Percentiles rank a stretch among this genome's conserved stretches.
Conservation (phyloP, 768 basidiomycete species). For the Gymnopilus dilepis region DNA sequence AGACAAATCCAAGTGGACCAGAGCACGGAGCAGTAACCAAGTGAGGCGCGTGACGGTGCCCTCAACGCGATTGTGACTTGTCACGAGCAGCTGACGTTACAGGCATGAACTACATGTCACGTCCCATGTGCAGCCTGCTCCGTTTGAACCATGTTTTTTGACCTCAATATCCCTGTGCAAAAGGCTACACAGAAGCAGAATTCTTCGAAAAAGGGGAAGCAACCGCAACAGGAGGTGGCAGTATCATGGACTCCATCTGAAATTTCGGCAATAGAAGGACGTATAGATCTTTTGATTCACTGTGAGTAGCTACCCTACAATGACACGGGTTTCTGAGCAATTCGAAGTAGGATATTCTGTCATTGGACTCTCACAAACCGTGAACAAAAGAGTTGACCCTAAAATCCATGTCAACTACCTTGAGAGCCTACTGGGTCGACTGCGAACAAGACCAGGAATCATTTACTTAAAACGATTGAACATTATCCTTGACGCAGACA, state of each 20-base stretch:
- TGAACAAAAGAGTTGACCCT: conserved; percentile 73
- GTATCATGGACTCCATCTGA: conserved; percentile 59
- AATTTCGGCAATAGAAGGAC: conserved; percentile 60
- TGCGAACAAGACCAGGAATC: conserved; percentile 63
- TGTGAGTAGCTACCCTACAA: conserved; percentile 50
- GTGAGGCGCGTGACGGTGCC: not conserved
- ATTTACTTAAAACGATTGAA: conserved; percentile 77
- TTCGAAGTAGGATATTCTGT: conserved; percentile 85
- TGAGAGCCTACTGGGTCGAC: conserved; percentile 58
- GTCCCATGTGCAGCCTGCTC: not conserved
- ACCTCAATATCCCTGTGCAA: conserved; percentile 66
- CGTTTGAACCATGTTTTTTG: conserved; percentile 58
- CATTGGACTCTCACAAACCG: conserved; percentile 75
- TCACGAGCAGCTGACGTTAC: conserved; percentile 6
- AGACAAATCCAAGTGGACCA: not conserved
- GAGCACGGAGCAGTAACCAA: not conserved
- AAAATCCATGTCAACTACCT: conserved; percentile 72
- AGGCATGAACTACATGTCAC: not conserved
- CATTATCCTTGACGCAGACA: conserved; percentile 82
- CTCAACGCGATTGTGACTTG: not conserved
- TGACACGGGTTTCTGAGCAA: conserved; percentile 18
- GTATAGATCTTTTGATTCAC: conserved; percentile 73
- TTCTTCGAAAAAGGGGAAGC: conserved; percentile 61
- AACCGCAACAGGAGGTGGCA: conserved; percentile 35
- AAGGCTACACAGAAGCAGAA: conserved; percentile 33